Percentiles rank a stretch among this genome's conserved stretches.
phyloP scores from a whole-genome alignment of 257 asterid genomes.

The Lavandula angustifolia region DNA sequence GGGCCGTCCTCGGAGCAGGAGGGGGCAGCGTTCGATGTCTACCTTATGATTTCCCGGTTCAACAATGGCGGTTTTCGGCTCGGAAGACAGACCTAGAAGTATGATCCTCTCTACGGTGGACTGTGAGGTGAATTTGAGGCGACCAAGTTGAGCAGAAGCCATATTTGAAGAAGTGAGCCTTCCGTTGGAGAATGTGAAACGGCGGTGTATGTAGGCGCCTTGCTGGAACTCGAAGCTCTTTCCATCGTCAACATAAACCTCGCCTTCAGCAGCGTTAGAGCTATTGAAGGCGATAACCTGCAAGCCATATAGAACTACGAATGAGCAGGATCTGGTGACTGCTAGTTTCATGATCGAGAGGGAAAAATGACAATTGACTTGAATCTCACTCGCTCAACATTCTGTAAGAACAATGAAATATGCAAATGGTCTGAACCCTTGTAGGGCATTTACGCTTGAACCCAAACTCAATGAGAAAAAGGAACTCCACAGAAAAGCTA shows the following conservation, averaged over 20 bases:
- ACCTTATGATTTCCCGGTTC: conserved; percentile 63
- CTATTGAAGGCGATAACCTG: conserved; percentile 90
- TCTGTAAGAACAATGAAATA: too few relatives aligned
- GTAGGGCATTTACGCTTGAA: too few relatives aligned
- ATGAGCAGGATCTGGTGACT: neutral
- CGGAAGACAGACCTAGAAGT: conserved; percentile 55
- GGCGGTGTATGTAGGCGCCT: conserved; percentile 77
- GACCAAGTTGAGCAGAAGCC: conserved; percentile 37
- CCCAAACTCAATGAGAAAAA: too few relatives aligned
- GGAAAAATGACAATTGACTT: too few relatives aligned
- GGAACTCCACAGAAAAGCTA: too few relatives aligned
- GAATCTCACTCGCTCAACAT: too few relatives aligned
- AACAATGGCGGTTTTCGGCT: conserved; percentile 54
- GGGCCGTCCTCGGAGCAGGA: conserved; percentile 50
- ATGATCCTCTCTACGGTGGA: conserved; percentile 79
- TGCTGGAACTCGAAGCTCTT: conserved; percentile 80
- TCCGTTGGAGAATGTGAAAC: conserved; percentile 56
- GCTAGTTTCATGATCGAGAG: neutral
- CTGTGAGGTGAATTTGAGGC: conserved; percentile 42
- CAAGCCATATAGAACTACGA: neutral
- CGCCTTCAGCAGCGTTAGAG: conserved; percentile 89
- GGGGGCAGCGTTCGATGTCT: conserved; percentile 63
- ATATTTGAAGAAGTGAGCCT: conserved; percentile 61
- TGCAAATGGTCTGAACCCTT: too few relatives aligned
- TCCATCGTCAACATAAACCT: conserved; percentile 87